Percentiles rank a stretch among this genome's conserved stretches.
Conservation (phyloP, 2,329 filamentous ascomycete species). For the Alternaria incomplexa region DNA sequence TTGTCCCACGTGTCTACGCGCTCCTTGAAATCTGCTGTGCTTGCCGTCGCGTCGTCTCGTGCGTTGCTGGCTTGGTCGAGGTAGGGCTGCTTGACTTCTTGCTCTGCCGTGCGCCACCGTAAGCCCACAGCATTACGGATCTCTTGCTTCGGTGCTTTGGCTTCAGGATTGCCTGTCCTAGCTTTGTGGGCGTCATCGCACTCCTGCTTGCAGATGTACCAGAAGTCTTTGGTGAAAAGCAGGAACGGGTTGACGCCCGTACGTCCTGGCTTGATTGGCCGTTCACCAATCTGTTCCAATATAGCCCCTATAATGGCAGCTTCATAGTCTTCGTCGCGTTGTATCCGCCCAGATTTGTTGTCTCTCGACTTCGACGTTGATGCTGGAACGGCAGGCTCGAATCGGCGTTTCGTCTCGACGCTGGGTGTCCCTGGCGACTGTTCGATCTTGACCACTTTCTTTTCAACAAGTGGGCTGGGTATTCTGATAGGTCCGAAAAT, state of each 20-base stretch:
- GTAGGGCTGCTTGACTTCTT: constrained; percentile 77
- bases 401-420: constrained; percentile 33
- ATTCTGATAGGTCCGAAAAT: constrained; percentile 83
- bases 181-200: constrained; percentile 71
- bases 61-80: constrained; percentile 74
- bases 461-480: constrained; percentile 73
- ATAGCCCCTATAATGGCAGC: constrained; percentile 64
- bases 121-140: constrained; percentile 84
- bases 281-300: constrained; percentile 70
- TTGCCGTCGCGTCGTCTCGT: constrained; percentile 68
- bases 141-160: constrained; percentile 72
- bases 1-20: constrained; percentile 75
- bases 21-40: constrained; percentile 65
- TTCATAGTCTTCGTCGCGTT: constrained; percentile 58
- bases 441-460: constrained; percentile 55
- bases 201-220: constrained; percentile 66
- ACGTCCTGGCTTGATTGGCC: constrained; percentile 74
- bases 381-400: constrained; percentile 21
- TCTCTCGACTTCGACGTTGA: constrained; percentile 8
- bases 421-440: constrained; percentile 14
- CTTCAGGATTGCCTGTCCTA: constrained; percentile 68
- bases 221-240: constrained; percentile 81
- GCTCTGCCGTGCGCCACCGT: constrained; percentile 83
- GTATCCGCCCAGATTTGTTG: constrained; percentile 31
- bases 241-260: constrained; percentile 84